Conservation (phyloP, 495 filamentous ascomycete genomes). For the Elasticomyces elasticus region DNA sequence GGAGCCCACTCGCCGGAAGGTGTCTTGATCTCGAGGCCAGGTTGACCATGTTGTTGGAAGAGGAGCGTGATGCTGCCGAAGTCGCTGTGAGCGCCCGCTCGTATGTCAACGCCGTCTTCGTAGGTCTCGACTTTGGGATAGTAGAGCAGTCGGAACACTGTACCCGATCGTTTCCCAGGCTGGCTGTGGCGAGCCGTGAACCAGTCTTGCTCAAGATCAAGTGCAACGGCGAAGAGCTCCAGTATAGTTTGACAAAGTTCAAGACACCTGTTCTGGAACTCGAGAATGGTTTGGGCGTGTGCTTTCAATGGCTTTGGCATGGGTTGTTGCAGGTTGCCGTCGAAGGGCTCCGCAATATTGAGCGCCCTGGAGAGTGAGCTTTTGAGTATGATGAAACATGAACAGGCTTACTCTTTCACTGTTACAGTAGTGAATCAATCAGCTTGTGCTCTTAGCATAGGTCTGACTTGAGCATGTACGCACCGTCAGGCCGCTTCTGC, state of each 20-base stretch:
- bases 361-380: conserved; percentile 53
- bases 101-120: conserved; percentile 37
- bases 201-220: conserved; percentile 40
- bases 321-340: conserved; percentile 68
- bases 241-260: conserved; percentile 62
- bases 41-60: conserved; percentile 71
- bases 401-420: conserved; percentile 8
- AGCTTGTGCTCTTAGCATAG: too few species aligned
- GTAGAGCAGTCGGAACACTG: conserved; percentile 72
- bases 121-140: conserved; percentile 8
- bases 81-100: conserved; percentile 59
- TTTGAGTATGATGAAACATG: conserved; percentile 1
- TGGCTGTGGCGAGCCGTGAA: conserved; percentile 64
- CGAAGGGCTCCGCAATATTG: conserved; percentile 74
- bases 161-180: conserved; percentile 49
- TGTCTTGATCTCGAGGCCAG: conserved; percentile 76
- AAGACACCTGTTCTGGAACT: conserved; percentile 62
- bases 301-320: conserved; percentile 55
- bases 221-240: conserved; percentile 49
- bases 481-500: conserved; percentile 83
- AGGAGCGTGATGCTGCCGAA: conserved; percentile 60
- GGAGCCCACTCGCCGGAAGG: conserved; percentile 45
- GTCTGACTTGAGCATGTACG: too few species aligned
- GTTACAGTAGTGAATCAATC: not conserved
- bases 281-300: conserved; percentile 49